phyloP scores from a whole-genome alignment of 805 yeast species.

The Saccharomycopsis oosterbeekiorum region DNA sequence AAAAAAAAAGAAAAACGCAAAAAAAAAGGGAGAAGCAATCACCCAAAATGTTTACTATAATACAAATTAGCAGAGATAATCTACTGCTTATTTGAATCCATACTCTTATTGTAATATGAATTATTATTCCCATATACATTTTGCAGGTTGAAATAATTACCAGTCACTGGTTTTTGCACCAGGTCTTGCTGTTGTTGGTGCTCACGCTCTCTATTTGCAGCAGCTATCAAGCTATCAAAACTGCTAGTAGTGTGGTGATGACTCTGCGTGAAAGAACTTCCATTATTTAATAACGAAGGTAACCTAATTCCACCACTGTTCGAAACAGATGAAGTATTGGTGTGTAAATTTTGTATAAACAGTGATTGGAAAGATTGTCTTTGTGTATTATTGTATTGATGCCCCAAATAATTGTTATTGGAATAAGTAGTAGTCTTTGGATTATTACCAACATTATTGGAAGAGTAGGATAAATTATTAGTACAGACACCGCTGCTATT shows the following conservation, averaged over 20 bases:
- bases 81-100: not conserved
- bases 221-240: not conserved
- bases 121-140: not conserved
- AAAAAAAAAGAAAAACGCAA: not conserved
- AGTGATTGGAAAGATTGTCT: not conserved
- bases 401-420: not conserved
- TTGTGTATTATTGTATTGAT: not conserved
- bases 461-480: not conserved
- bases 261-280: not conserved
- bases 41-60: not conserved
- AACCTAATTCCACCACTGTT: not conserved
- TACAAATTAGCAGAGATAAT: not conserved
- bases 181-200: constrained; percentile 4
- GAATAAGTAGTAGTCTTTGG: not conserved
- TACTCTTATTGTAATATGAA: not conserved
- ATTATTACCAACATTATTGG: not conserved
- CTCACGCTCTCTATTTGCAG: not conserved
- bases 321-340: not conserved
- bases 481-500: not conserved
- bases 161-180: not conserved
- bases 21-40: not conserved
- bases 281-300: not conserved
- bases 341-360: not conserved
- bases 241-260: not conserved
- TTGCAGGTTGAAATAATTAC: not conserved